Conservation (phyloP, 306 rosid species). For the Quercus engelmannii region DNA sequence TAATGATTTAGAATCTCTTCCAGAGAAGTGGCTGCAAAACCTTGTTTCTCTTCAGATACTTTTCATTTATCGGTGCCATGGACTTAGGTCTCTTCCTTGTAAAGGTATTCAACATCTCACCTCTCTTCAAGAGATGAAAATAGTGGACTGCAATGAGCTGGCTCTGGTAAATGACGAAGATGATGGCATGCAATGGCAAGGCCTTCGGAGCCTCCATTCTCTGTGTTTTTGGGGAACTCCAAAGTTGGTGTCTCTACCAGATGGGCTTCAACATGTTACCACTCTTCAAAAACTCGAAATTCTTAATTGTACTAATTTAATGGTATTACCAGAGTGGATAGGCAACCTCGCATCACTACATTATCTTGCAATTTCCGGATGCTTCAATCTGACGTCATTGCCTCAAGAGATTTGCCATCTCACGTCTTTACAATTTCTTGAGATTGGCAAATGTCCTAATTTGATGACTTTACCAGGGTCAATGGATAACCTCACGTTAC, state of each 20-base stretch:
- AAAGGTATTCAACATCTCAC: background rate
- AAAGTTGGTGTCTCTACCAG: conserved; percentile 1
- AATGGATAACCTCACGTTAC: background rate
- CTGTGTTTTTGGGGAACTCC: conserved; percentile 1
- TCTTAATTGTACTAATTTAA: background rate
- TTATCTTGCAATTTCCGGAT: conserved; percentile 1
- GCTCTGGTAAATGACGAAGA: background rate
- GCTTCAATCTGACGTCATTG: background rate
- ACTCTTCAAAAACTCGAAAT: conserved; percentile 1
- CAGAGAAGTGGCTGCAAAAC: background rate
- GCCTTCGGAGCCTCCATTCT: background rate
- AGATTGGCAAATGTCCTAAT: background rate
- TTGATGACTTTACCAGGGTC: conserved; percentile 4
- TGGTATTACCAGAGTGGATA: background rate
- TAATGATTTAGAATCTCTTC: no score
- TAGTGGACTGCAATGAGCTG: background rate
- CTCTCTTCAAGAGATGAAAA: background rate
- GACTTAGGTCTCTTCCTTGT: background rate
- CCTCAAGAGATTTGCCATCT: background rate
- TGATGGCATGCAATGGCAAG: background rate
- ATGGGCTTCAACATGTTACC: background rate
- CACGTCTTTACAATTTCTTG: background rate
- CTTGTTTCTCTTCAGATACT: conserved; percentile 13
- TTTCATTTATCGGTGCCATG: background rate
- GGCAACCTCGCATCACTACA: background rate